A percentile compares a stretch with the other conserved stretches of the same genome.
Evolutionary conservation across 2,329 filamentous ascomycete species (phyloP).

Genomic region (Fusarium multiceps): DNA sequence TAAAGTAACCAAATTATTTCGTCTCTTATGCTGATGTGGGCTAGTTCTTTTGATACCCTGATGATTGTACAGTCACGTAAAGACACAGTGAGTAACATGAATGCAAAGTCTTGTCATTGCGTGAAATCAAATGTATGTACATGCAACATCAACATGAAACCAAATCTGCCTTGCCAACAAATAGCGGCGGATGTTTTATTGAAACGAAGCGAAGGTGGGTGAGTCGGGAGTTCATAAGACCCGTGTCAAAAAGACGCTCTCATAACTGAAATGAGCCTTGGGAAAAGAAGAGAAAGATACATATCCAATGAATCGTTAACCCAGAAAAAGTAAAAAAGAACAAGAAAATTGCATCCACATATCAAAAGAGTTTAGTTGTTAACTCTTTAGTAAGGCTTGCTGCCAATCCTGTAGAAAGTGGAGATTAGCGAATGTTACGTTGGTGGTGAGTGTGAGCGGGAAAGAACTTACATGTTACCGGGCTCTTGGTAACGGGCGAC

Average conservation of each 20-base stretch:
- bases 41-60: too few relatives aligned
- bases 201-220: conserved; percentile 24
- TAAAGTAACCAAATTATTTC: too few relatives aligned
- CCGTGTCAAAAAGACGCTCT: conserved; percentile 23
- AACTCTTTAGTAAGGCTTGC: conserved; percentile 35
- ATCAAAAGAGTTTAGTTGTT: not conserved
- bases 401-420: conserved; percentile 30
- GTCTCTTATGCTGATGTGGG: too few relatives aligned
- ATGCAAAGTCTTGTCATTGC: conserved; percentile 17
- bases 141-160: conserved; percentile 17
- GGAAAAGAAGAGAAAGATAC: conserved; percentile 22
- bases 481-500: conserved; percentile 42
- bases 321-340: not conserved
- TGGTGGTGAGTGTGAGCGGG: too few relatives aligned
- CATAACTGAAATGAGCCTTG: conserved; percentile 11
- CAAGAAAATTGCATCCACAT: conserved; percentile 3
- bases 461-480: conserved; percentile 43
- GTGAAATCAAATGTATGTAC: conserved; percentile 17
- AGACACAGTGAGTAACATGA: not conserved
- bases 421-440: conserved; percentile 22
- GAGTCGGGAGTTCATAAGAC: conserved; percentile 20
- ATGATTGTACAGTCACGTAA: not conserved
- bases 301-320: conserved; percentile 29
- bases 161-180: conserved; percentile 15
- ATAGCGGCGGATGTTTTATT: conserved; percentile 21